Evolutionary conservation across 2,329 filamentous ascomycete genomes (phyloP), one percentile per base, ranked within the genome.

Genomic region (Diaporthe batatas): DNA sequence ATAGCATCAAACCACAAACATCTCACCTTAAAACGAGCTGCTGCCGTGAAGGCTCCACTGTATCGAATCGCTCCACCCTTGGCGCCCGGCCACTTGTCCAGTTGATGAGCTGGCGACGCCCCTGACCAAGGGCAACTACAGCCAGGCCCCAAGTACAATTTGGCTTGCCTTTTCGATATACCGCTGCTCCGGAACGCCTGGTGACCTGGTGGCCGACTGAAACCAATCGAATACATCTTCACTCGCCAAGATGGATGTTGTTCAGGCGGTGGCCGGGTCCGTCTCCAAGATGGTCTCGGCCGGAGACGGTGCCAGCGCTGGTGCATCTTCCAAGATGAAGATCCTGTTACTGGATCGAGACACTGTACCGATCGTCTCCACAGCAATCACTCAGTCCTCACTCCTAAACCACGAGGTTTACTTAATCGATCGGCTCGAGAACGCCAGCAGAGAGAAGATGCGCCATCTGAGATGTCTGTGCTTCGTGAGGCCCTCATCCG

Each of bases 361-460:
- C 83, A 99, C 96, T 76, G 92, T 98, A 29, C 91, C 94, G 21
- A 97, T 98, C 77, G 91, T 98, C 25, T 99, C 97, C 12, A 97
- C 95, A 6, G 95, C 96, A 70, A 96, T 96, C 74, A 98, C 96
- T 1, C 97, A 99, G 82, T 99, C 96, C 36, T 91, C 94, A 51
- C 90, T 99, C 25, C 91, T 99, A 75, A 98, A 94, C 80, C 95
- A 99, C 85, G 96, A 98, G 84, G 94, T 99, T 77, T 99, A 98
- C 84, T 93, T 99, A 75, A 98, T 97, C 79, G 96, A 99, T 83
- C 94, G 96, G 73, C 86, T 99, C 72, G 96, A 98, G 81, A 98
- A 98, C 78, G 86, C 90, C 73, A 91, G 91, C 75, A 91, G 96
- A 62, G 97, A 99, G 85, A 98, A 97, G 87, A 98, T 99, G 96